A percentile compares a stretch with the other conserved stretches of the same genome.
phyloP scores from a whole-genome alignment of 257 asterid species.

The Vinca minor region DNA sequence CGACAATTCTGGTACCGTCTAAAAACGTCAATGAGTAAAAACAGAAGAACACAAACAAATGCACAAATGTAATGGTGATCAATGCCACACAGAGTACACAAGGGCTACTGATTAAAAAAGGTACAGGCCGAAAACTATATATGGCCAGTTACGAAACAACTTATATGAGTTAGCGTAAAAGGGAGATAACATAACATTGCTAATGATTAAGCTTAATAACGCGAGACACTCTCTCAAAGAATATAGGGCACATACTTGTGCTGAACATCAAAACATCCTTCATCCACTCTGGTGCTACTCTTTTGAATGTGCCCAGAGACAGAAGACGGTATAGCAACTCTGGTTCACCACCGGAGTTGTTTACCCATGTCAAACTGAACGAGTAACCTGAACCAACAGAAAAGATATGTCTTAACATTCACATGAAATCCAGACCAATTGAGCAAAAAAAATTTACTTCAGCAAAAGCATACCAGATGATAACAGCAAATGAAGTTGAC shows the following conservation, averaged over 20 bases:
- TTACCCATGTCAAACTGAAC: slow-evolving; percentile 64
- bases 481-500: background rate
- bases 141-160: background rate
- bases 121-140: background rate
- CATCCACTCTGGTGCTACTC: slow-evolving; percentile 89
- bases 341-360: slow-evolving; percentile 38
- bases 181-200: background rate
- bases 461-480: background rate
- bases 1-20: background rate
- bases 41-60: background rate
- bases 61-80: background rate
- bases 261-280: slow-evolving; percentile 59
- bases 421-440: background rate
- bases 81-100: background rate
- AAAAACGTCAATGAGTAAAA: background rate
- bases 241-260: slow-evolving; percentile 60
- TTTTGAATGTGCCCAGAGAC: slow-evolving; percentile 71
- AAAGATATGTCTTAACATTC: background rate
- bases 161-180: background rate
- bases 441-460: background rate
- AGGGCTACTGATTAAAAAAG: background rate
- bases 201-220: slow-evolving; percentile 32
- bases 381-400: slow-evolving; percentile 53
- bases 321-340: slow-evolving; percentile 48
- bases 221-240: slow-evolving; percentile 56